Base-by-base conservation (phyloP, 768 basidiomycete species). In the Neoboletus subvelutipes region DNA sequence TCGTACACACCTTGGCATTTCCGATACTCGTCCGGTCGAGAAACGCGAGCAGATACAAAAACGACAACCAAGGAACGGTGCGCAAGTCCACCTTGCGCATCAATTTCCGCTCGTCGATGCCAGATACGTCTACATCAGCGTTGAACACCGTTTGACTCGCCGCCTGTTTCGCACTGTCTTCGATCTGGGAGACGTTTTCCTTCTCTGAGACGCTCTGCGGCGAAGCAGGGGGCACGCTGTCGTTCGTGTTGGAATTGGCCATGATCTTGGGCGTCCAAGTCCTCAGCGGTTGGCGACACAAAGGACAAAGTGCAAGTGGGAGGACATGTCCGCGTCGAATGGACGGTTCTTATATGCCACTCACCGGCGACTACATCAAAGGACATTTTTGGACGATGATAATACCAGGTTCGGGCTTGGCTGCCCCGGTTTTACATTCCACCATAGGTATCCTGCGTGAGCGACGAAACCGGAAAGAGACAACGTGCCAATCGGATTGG, bases 11-110 rank as follows among this genome's bases (percentile, higher is more conserved):
- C 56, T 67, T 66, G 48, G 68, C 63, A 52, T 83, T 82, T 37
- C 80, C 82, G 54, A 82, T 79, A 54, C 79, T 81, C 58, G 81
- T 80, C 29, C 83, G 76, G 59, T 84, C 82, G 52, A 85, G 71
- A 77, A 90, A 92, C 62, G 85, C 86, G 39, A 92, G 75, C 37
- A 92, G 75, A 71, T 91, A 91, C 62, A 93, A 71, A 52, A 94
- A 78, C 5, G 88, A 85, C 40, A 88, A 66, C 88, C 87, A 89
- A 11, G 86, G 83, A 37, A 87, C 77, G 59, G 87, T 77, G n/a
- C 79, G 78, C 56, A 77, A 61, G 70, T 88, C 87, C 46, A 90
- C 79, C 72, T 88, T 91, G 64, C 88, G 76, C 58, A 92, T 66
- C 58, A 91, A 68, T 67, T 83, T 85, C 54, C 80, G 80, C 70